phyloP scores from a whole-genome alignment of 345 rosid genomes.

The Eucalyptus leucophloia region DNA sequence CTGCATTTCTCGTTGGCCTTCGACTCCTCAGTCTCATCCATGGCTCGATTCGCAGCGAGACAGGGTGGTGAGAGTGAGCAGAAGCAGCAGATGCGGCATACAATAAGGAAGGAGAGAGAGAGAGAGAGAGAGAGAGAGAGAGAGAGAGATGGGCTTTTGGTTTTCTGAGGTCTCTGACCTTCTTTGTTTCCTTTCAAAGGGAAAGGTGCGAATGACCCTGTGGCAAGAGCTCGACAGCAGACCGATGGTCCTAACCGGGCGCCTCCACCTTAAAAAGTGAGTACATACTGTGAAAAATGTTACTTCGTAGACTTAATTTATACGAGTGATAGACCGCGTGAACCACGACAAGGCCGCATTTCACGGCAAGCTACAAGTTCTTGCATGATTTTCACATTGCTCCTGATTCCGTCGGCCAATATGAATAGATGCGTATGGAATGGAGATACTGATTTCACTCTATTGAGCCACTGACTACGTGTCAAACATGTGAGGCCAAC shows the following conservation, averaged over 20 bases:
- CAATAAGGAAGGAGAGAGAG: background rate
- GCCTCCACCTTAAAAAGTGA: background rate
- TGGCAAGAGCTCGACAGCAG: background rate
- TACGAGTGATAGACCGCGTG: background rate
- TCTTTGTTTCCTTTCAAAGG: background rate
- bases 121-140: conserved; percentile 3
- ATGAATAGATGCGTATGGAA: background rate
- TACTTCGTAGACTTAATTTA: background rate
- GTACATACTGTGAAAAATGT: background rate
- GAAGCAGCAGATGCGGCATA: background rate
- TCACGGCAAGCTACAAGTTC: background rate
- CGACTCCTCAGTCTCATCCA: conserved; percentile 59
- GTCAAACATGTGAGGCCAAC: background rate
- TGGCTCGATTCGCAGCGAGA: background rate
- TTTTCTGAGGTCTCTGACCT: background rate
- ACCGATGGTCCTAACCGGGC: background rate
- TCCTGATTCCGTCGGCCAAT: background rate
- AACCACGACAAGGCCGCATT: background rate
- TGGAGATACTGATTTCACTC: background rate
- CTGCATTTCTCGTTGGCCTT: conserved; percentile 29
- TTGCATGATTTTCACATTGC: background rate
- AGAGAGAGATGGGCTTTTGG: background rate
- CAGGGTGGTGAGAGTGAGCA: background rate
- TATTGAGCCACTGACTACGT: background rate
- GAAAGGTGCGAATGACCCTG: background rate